Base-by-base conservation (phyloP, 306 rosid genomes). In the Castanospermum australe region DNA sequence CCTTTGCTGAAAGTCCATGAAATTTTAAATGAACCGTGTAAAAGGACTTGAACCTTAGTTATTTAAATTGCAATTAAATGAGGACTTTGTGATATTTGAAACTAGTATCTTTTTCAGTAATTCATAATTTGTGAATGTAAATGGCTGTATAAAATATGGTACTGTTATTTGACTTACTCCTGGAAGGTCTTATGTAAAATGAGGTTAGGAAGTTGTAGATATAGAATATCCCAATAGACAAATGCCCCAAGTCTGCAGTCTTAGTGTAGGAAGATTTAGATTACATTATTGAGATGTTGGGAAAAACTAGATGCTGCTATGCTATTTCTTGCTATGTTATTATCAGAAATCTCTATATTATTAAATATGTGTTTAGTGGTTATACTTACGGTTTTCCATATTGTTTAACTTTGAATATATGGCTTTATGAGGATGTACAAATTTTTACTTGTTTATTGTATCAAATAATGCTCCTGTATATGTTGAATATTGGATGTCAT, bases 41-140 rank as follows among this genome's bases (percentile, higher is more conserved):
- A 15, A 20, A 51, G 24, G 59, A 51, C 22, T 51, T 51, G 1
- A 7, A 51, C 1, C 11, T 4, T n/a, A 7, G 24, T 18, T 17
- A n/a, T 51, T 7, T 2, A 20, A 9, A 24, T 57, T 24, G 4
- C 22, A 11, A 10, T 22, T 57, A 18, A 13, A 5, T 24, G 36
- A 57, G 64, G 64, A 11, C 2, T 22, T 25, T 10, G 24, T 57
- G 73, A 55, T 63, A 38, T 52, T 71, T 71, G 76, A 78, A 71
- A 55, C 56, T 24, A 35, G 41, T 35, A 11, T 62, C 25, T 32
- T 30, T 63, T n/a, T 45, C 36, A 15, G 42, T 9, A 57, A 47
- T 50, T 66, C 33, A 5, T 5, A 47, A 20, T 42, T 39, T 25
- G 39, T 13, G 64, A 67, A 74, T 54, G 14, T 56, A 74, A 75